Evolutionary conservation across 768 basidiomycete species (phyloP), one percentile per base, ranked within the genome.

Genomic region (Gloeopeniophorella convolvens): DNA sequence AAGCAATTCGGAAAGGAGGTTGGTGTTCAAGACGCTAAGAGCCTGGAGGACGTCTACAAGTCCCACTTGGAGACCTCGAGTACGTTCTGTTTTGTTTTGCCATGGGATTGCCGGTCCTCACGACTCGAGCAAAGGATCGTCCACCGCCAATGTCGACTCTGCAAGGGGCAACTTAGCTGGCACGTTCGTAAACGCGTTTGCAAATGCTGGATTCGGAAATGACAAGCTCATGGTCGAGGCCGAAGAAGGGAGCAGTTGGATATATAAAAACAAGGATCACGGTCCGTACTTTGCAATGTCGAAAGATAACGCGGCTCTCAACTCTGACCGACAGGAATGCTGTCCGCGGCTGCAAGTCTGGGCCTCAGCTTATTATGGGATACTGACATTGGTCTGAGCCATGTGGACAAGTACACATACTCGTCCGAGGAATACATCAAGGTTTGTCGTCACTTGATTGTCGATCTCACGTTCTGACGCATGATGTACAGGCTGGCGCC

Each of bases 231-330:
- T 99, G 90, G 92, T 94, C 5, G 86, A 85, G 63, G 95, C 93
- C 1, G 89, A 92, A 51, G 94, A 96, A 62, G 95, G 96, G 12
- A 89, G 82, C 67, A 94, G 91, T 60, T 99, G 93, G 93, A 91
- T 99, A 50, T 99, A 98, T 76, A 98, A 98, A 78, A 98, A 98
- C 74, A 98, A 98, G 70, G 95, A 97, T 45, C 91, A 96, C 56
- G 96, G 94, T 84, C 50, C 18, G 75, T 63, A 12, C 21, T 40
- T 13, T 24, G 34, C n/a, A 43, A 32, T 9, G 13, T 35, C 21
- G 6, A 34, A 23, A 1, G 9, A 21, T 11, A 30, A 20, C 23
- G 21, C 21, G n/a, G 9, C 39, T 41, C 23, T 15, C 37, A 11
- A n/a, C 42, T 28, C 34, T 47, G 6, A n/a, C n/a, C 10, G 21